Percentiles rank a stretch among this genome's conserved stretches.
phyloP scores from a whole-genome alignment of 2,329 filamentous ascomycete species.

The Diplodia sapinea region DNA sequence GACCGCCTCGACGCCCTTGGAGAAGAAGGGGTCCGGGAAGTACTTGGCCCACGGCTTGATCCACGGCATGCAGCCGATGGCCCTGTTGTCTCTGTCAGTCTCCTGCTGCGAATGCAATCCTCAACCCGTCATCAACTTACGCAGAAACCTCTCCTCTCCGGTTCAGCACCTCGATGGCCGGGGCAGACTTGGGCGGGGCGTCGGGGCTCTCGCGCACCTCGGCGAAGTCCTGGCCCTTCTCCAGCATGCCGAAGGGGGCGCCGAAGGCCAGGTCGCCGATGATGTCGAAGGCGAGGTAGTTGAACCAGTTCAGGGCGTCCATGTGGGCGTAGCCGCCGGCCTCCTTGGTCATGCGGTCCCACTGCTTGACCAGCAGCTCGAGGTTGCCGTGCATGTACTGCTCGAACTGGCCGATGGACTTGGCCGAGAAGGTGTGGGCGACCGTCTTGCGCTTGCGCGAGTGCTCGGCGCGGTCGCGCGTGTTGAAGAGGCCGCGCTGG shows the following conservation, averaged over 20 bases:
- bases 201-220: conserved; percentile 70
- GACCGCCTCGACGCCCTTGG: conserved; percentile 73
- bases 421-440: conserved; percentile 83
- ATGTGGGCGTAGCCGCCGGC: conserved; percentile 65
- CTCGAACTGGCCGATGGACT: conserved; percentile 83
- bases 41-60: conserved; percentile 82
- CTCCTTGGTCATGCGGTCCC: conserved; percentile 67
- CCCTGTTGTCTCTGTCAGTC: conserved; percentile 44
- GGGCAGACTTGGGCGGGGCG: conserved; percentile 69
- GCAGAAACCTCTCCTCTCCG: conserved; percentile 84
- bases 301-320: conserved; percentile 82
- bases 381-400: conserved; percentile 86
- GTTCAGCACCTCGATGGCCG: conserved; percentile 87
- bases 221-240: conserved; percentile 75
- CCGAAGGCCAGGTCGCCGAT: conserved; percentile 73
- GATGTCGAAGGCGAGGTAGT: conserved; percentile 67
- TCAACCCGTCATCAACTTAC: too few relatives aligned
- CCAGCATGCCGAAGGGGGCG: conserved; percentile 82
- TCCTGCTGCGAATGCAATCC: too few relatives aligned
- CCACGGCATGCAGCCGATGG: conserved; percentile 74
- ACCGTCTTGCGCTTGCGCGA: conserved; percentile 88
- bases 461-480: conserved; percentile 79
- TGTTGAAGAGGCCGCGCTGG: conserved; percentile 85
- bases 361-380: conserved; percentile 72
- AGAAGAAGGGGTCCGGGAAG: conserved; percentile 83